A percentile compares a stretch with the other conserved stretches of the same genome.
phyloP scores from a whole-genome alignment of 768 basidiomycete species.

The Tulasnella sp. region DNA sequence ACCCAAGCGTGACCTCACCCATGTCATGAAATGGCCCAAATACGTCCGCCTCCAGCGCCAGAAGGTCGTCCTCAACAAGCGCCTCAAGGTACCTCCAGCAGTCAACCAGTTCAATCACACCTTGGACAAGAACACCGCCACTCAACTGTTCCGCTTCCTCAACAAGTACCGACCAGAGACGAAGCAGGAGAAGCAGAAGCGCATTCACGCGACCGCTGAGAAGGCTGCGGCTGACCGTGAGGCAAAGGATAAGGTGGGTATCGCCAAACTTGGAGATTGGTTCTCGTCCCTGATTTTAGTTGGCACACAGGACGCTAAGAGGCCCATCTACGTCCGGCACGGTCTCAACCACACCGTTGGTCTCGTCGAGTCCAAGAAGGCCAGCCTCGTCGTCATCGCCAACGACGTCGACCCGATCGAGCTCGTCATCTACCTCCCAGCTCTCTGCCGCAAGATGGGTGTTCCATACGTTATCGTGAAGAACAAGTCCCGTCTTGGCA shows the following conservation, averaged over 20 bases:
- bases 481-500: conserved; percentile 96
- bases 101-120: conserved; percentile 95
- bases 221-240: conserved; percentile 74
- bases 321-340: conserved; percentile 92
- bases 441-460: conserved; percentile 99
- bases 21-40: conserved; percentile 99
- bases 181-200: conserved; percentile 96
- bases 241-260: conserved; percentile 40
- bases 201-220: conserved; percentile 72
- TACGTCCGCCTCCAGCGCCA: conserved; percentile 97
- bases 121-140: conserved; percentile 98
- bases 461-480: conserved; percentile 98
- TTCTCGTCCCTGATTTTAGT: background rate
- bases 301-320: conserved; percentile 69
- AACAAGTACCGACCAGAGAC: conserved; percentile 97
- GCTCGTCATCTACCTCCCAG: conserved; percentile 96
- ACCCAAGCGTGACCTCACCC: conserved; percentile 83
- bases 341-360: conserved; percentile 97
- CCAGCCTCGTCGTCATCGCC: conserved; percentile 88
- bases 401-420: conserved; percentile 99
- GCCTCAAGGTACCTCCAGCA: conserved; percentile 96
- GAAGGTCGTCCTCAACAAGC: conserved; percentile 96
- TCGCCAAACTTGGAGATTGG: conserved; percentile 40
- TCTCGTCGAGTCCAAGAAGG: conserved; percentile 96
- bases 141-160: conserved; percentile 93